Base-by-base conservation (phyloP, 441 rosid genomes). In the Lepidium campestre region DNA sequence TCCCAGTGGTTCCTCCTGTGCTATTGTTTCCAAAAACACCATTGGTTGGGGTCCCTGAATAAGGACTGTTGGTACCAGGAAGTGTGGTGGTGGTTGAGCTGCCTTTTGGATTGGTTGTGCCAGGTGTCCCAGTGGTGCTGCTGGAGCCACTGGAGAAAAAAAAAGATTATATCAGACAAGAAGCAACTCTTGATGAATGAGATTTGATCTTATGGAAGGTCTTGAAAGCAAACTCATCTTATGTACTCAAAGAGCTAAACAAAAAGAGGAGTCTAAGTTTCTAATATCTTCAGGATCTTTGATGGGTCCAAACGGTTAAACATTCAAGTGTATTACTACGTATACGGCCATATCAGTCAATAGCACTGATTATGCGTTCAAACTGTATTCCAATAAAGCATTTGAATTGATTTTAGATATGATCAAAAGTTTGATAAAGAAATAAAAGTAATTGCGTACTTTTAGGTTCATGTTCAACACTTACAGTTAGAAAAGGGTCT, bases 21-120 rank as follows among this genome's bases (percentile, higher is more conserved):
- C 86, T 80, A n/a, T 57, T 75, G 47, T 78, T 85, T 73, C 88
- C 90, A 40, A 88, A 56, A 31, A 75, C 86, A 67, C 97, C 97
- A 3, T 72, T 86, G 14, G 87, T 63, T 10, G 91, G 81, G 13
- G 85, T 83, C 14, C 82, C 69, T 1, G 81, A 40, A 70, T 78
- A 91, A 1, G 96, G 53, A 73, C 82, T 70, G 65, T 65, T 71
- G 34, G 69, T 64, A 5, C 80, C 77, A 1, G 88, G 86, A 17
- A 73, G 78, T 23, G 87, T 65, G 57, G 79, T 67, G 53, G 77
- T 36, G 3, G 82, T 77, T 3, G 83, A 67, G 29, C 77, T 75
- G 2, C 78, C 62, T 63, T 67, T 73, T 46, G 77, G 77, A 47
- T 34, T 68, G 70, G 77, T 59, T 18, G 91, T 75, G 23, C 81